phyloP scores from a whole-genome alignment of 768 basidiomycete species.

The Hemileccinum impolitum region DNA sequence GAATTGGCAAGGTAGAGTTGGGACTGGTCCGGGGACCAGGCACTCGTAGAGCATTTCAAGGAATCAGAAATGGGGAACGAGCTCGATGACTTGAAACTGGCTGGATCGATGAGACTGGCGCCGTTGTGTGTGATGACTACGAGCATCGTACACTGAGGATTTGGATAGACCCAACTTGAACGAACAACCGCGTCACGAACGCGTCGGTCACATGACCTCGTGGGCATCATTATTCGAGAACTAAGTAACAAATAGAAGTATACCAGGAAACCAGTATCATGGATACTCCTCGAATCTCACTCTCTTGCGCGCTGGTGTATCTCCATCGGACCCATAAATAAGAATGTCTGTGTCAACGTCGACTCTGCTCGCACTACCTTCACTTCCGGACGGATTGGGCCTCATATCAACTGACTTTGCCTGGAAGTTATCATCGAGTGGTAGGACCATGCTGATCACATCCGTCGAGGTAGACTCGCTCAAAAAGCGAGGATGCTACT shows the following conservation, averaged over 20 bases:
- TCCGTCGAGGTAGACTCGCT: conserved; percentile 12
- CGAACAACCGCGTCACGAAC: conserved; percentile 16
- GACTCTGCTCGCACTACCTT: conserved; percentile 1
- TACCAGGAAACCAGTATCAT: not conserved
- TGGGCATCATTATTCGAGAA: no score
- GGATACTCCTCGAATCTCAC: conserved; percentile 19
- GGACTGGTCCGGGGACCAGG: conserved; percentile 58
- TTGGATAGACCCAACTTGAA: conserved; percentile 2
- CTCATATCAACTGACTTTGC: not conserved
- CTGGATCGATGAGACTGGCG: conserved; percentile 47
- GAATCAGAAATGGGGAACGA: conserved; percentile 38
- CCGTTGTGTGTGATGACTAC: conserved; percentile 48
- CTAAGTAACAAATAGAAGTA: no score
- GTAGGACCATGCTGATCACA: not conserved
- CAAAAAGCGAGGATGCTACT: conserved; percentile 37
- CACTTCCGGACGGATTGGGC: not conserved
- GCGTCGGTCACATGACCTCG: conserved; percentile 26
- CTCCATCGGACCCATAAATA: not conserved
- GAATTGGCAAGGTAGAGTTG: conserved; percentile 52
- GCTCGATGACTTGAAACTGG: conserved; percentile 43
- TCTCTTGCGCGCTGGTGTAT: conserved; percentile 11
- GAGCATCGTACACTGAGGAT: conserved; percentile 41
- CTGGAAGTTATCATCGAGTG: conserved; percentile 15
- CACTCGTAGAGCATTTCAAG: conserved; percentile 22
- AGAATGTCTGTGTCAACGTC: conserved; percentile 10